A percentile compares a stretch with the other conserved stretches of the same genome.
phyloP scores from a whole-genome alignment of 106 monocot species.

The Acorus gramineus region DNA sequence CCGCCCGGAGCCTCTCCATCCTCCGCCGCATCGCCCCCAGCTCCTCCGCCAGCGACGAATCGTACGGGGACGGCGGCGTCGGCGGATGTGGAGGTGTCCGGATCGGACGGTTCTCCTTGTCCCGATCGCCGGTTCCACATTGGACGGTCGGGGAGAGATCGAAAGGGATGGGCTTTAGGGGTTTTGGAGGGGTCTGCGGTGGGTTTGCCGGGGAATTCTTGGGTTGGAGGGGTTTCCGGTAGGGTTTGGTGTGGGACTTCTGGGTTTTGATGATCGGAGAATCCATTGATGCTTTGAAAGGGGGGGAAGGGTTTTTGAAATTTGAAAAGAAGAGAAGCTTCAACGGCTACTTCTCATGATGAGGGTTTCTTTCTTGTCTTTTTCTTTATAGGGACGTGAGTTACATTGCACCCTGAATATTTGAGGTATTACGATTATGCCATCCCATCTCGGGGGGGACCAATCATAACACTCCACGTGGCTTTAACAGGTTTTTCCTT shows the following conservation, averaged over 20 bases:
- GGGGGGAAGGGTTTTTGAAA: neutral
- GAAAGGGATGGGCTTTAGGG: neutral
- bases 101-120: constrained; percentile 5
- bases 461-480: too few species aligned
- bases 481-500: too few species aligned
- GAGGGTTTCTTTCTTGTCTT: too few species aligned
- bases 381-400: too few species aligned
- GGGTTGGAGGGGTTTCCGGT: constrained; percentile 6
- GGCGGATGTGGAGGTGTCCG: neutral
- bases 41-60: constrained; percentile 12
- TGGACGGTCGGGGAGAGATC: neutral
- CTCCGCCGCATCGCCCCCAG: constrained; percentile 1
- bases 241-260: neutral
- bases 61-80: neutral
- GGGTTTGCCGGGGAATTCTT: neutral
- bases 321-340: neutral
- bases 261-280: neutral
- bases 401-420: too few species aligned
- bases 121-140: neutral
- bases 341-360: neutral
- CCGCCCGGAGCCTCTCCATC: constrained; percentile 1
- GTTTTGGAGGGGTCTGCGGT: neutral
- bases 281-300: constrained; percentile 1
- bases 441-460: too few species aligned
- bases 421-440: too few species aligned